Conservation (phyloP, 306 rosid species). For the Quercus bicolor region DNA sequence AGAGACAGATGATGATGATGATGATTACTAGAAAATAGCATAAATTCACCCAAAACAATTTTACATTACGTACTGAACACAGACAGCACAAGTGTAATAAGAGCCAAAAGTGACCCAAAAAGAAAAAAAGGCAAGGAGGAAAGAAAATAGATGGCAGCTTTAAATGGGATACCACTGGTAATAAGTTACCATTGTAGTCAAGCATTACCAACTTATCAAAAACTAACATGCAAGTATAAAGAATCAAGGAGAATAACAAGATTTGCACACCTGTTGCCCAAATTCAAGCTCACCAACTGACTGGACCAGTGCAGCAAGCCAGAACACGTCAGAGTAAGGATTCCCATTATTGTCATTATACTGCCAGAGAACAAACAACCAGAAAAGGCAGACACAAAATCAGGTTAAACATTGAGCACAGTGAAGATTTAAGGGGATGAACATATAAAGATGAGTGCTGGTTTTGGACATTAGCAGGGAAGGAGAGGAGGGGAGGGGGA, state of each 20-base stretch:
- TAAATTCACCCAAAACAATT: no score
- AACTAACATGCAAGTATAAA: neutral
- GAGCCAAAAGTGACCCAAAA: neutral
- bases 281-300: constrained; percentile 93
- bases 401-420: neutral
- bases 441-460: neutral
- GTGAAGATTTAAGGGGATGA: neutral
- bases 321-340: constrained; percentile 89
- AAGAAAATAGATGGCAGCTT: neutral
- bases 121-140: neutral
- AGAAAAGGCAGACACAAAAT: constrained; percentile 16
- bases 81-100: neutral
- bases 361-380: constrained; percentile 40
- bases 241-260: constrained; percentile 9
- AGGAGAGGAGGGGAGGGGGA: neutral
- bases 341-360: constrained; percentile 94
- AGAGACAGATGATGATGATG: neutral
- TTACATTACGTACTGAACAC: no score
- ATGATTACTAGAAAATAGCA: no score
- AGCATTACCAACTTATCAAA: neutral
- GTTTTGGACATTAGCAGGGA: neutral
- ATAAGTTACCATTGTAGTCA: neutral
- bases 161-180: neutral
- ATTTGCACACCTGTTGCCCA: constrained; percentile 79
- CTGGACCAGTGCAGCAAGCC: constrained; percentile 92